Evolutionary conservation across 495 filamentous ascomycete species (phyloP).

Genomic region (Choiromyces venosus): DNA sequence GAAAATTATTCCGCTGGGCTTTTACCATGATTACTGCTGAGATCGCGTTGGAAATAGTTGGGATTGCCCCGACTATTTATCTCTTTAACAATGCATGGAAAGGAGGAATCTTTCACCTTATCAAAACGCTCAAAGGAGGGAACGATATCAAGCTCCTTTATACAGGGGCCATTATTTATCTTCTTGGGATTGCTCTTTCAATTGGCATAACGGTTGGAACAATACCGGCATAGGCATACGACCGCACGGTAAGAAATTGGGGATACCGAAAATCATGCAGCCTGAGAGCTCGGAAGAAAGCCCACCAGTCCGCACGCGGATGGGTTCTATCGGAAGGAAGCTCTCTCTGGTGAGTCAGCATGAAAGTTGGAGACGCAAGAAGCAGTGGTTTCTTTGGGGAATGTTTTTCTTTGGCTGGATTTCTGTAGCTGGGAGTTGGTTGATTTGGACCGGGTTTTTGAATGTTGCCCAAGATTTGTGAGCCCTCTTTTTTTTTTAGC

Average conservation of each 20-base stretch:
- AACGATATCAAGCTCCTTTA: slow-evolving; percentile 4
- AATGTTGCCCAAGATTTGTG: slow-evolving; percentile 16
- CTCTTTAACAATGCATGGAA: neutral
- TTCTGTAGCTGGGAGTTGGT: slow-evolving; percentile 15
- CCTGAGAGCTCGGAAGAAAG: neutral
- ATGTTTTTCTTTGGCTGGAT: slow-evolving; percentile 21
- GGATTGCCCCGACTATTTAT: slow-evolving; percentile 16
- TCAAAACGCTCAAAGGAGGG: neutral
- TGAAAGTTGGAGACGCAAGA: neutral
- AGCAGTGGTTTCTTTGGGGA: neutral
- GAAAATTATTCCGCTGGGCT: slow-evolving; percentile 14
- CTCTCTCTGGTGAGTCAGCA: neutral
- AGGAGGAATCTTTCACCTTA: neutral
- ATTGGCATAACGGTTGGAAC: neutral
- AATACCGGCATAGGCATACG: neutral
- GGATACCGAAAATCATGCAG: neutral
- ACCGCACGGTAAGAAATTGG: neutral
- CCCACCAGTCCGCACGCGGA: no score
- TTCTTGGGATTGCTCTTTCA: slow-evolving; percentile 7
- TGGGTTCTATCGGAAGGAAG: no score
- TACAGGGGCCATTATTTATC: slow-evolving; percentile 15
- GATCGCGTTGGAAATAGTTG: slow-evolving; percentile 17
- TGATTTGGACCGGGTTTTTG: slow-evolving; percentile 23
- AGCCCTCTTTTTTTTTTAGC: neutral
- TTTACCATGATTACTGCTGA: slow-evolving; percentile 20